Base-by-base conservation (phyloP, 2,329 filamentous ascomycete species). In the Grosmannia clavigera region DNA sequence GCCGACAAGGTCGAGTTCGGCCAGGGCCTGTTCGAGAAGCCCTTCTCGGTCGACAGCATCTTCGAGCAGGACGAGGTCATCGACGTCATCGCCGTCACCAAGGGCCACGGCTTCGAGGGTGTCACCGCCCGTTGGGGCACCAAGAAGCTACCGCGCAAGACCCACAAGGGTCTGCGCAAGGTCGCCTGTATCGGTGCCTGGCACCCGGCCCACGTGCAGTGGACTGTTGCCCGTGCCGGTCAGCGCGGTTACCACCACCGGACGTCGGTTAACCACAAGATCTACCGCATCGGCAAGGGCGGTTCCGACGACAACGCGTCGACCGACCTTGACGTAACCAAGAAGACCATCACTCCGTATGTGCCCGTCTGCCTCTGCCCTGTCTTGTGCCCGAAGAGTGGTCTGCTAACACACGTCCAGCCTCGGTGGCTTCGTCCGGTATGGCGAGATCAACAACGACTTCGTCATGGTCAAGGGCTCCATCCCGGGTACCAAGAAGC, bases 1-100 rank as follows among this genome's bases (percentile, higher is more conserved):
- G 82, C 90, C 74, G 91, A 97, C 80, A 99, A 99, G 90, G 91
- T 99, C 73, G 86, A 90, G 65, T 97, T 95, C 79, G 92, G 87
- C 72, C 85, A 92, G 77, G 89, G 87, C 73, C 87, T 99, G 66
- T 99, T 99, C 82, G 94, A 99, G 90, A 97, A 99, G 90, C 88
- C 91, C 74, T 88, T 99, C 70, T 85, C 89, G 73, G 85, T 99
- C 81, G 84, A 86, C 81, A 80, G 81, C 80, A 87, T 99, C 82
- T 99, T 99, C 80, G 94, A 99, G 88, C 86, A 95, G 83, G 90
- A 99, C 76, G 94, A 99, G 89, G 88, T 99, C 84, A 95, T 99
- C 72, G 94, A 99, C 76, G 88, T 95, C 76, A 96, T 99, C 72
- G 94, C 92, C 75, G 92, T 99, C 76, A 99, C 94, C 84, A 97